Conservation (phyloP, 2,329 filamentous ascomycete species). For the Colletotrichum truncatum region DNA sequence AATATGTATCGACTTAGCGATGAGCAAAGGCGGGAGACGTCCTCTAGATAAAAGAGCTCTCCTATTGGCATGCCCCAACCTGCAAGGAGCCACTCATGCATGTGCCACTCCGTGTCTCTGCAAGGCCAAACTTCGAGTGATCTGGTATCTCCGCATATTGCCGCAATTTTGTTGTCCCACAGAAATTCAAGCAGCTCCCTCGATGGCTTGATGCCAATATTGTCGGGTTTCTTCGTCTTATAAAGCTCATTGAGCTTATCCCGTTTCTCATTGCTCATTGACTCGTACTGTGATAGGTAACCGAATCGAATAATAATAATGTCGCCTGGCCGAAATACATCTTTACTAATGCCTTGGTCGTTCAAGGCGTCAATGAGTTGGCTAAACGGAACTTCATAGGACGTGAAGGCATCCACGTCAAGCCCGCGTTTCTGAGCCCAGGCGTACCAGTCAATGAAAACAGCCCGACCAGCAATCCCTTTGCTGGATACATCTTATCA, state of each 20-base stretch:
- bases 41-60: conserved; percentile 33
- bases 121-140: conserved; percentile 49
- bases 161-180: conserved; percentile 51
- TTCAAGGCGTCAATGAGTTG: conserved; percentile 26
- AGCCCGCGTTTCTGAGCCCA: conserved; percentile 50
- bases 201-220: conserved; percentile 47
- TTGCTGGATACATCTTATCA: not conserved
- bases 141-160: conserved; percentile 46
- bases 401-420: conserved; percentile 30
- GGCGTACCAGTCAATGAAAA: conserved; percentile 61
- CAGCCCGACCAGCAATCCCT: conserved; percentile 58
- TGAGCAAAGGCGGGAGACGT: conserved; percentile 17
- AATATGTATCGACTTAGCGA: conserved; percentile 21
- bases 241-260: conserved; percentile 31
- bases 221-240: conserved; percentile 12
- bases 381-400: conserved; percentile 31
- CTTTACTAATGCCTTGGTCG: conserved; percentile 23
- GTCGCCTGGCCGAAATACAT: conserved; percentile 21
- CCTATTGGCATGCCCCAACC: conserved; percentile 35
- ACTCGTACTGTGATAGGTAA: conserved; percentile 34
- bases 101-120: conserved; percentile 32
- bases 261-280: conserved; percentile 23
- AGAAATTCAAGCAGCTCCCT: conserved; percentile 48
- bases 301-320: conserved; percentile 34
- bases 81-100: conserved; percentile 33